A percentile compares a stretch with the other conserved stretches of the same genome.
phyloP scores from a whole-genome alignment of 2,329 filamentous ascomycete genomes.

The Penicillium brasilianum region DNA sequence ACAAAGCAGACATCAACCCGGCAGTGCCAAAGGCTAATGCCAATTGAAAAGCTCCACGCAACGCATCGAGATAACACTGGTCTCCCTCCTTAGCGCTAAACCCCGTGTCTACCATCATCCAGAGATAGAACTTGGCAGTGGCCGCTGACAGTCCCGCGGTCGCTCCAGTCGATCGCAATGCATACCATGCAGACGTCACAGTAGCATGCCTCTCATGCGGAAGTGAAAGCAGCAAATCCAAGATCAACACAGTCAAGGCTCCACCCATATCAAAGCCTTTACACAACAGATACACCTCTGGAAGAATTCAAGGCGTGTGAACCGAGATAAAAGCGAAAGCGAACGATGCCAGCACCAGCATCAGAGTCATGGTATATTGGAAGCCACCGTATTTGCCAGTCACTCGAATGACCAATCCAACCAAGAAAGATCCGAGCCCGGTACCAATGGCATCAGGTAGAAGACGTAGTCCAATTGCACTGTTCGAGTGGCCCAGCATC shows the following conservation, averaged over 20 bases:
- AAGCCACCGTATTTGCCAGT: conserved; percentile 18
- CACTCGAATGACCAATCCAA: conserved; percentile 18
- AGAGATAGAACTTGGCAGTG: conserved; percentile 13
- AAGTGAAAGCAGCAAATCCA: conserved; percentile 19
- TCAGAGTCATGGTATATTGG: conserved; percentile 11
- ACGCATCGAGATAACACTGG: conserved; percentile 17
- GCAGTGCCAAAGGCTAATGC: conserved; percentile 14
- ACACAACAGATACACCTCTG: conserved; percentile 17
- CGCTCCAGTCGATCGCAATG: conserved; percentile 22
- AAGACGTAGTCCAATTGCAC: conserved; percentile 18
- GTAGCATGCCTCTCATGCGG: conserved; percentile 21
- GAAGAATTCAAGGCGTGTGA: conserved; percentile 16
- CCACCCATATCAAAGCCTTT: conserved; percentile 22
- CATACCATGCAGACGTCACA: conserved; percentile 19
- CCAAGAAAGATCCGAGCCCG: conserved; percentile 19
- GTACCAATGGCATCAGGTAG: conserved; percentile 20
- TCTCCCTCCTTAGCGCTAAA: conserved; percentile 2
- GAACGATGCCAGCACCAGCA: conserved; percentile 8
- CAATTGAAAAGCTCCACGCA: conserved; percentile 18
- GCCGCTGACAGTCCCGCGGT: conserved; percentile 18
- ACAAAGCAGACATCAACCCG: conserved; percentile 13
- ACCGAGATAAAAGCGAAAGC: conserved; percentile 12
- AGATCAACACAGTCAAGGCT: conserved; percentile 19
- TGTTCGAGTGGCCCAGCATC: conserved; percentile 18
- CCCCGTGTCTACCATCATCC: conserved; percentile 1